Conservation (phyloP, 176 grass and related monocot genomes). For the Aechmea fasciata region DNA sequence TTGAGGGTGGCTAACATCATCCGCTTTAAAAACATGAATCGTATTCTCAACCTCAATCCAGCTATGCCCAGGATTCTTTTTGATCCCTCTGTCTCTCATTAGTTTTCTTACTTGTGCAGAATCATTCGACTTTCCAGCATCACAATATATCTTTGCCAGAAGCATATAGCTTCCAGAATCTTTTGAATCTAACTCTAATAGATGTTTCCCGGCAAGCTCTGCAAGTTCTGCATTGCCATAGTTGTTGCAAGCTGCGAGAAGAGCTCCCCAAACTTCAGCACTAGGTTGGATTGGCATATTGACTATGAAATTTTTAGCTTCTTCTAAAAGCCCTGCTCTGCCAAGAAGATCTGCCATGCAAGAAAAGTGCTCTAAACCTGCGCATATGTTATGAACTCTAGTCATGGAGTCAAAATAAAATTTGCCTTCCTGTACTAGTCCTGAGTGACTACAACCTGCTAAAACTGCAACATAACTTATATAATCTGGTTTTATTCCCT, state of each 20-base stretch:
- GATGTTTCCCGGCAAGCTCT: conserved; percentile 52
- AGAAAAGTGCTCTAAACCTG: conserved; percentile 78
- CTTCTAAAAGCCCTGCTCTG: conserved; percentile 50
- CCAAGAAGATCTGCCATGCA: conserved; percentile 97
- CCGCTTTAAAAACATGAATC: conserved; percentile 77
- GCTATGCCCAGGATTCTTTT: conserved; percentile 82
- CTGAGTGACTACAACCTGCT: conserved; percentile 75
- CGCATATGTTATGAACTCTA: conserved; percentile 49
- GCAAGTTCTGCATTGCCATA: conserved; percentile 61
- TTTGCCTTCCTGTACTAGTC: conserved; percentile 61
- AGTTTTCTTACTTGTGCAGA: conserved; percentile 72
- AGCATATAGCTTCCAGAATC: conserved; percentile 96
- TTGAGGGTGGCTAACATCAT: conserved; percentile 64
- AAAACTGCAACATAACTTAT: conserved; percentile 95
- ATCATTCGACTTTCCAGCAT: conserved; percentile 67
- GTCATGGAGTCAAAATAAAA: conserved; percentile 80
- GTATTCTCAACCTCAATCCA: conserved; percentile 83
- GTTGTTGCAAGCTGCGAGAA: conserved; percentile 75
- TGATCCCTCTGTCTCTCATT: conserved; percentile 81
- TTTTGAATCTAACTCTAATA: conserved; percentile 63
- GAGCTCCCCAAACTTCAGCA: conserved; percentile 79
- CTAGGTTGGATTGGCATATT: conserved; percentile 75
- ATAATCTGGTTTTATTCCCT: conserved; percentile 62
- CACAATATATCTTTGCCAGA: conserved; percentile 76
- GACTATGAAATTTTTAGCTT: conserved; percentile 70